Base-by-base conservation (phyloP, 2,329 filamentous ascomycete genomes). In the Hypoxylon sp. region DNA sequence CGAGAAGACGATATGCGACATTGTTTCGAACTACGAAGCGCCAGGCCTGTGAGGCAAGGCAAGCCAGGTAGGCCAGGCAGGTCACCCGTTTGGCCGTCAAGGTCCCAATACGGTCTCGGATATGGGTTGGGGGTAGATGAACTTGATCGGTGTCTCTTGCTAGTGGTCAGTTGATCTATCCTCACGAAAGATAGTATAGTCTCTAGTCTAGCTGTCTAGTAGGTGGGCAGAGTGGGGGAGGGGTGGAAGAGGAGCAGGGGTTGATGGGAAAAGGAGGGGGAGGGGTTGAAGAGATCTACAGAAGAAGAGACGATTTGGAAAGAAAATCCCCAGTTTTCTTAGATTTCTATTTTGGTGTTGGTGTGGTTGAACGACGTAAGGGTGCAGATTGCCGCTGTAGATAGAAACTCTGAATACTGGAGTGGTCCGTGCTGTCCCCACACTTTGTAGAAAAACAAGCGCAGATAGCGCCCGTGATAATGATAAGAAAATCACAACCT, bases 281-380 rank as follows among this genome's bases (percentile, higher is more conserved):
- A 62, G 63, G 63, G 63, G 57, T 62, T 58, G 32, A 61, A 47
- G 34, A 53, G 57, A 57, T 65, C 52, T 23, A 30, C 51, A 12
- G 25, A 37, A 58, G 16, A 50, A 58, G 21, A 21, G 50, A 41
- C 45, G 53, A 57, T 50, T 51, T 34, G 27, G 34, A 37, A 51
- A 41, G n/a, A 19, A 12, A 41, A 29, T 62, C 59, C 51, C 62
- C 62, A 54, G 32, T 60, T 59, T 59, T 29, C 51, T 50, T 46
- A 39, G 47, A 55, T 61, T 69, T 69, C 67, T 68, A 65, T 68
- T 70, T 70, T 68, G 45, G 67, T 57, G 47, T 47, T 68, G 61
- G 65, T 54, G 60, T 69, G 64, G 64, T 58, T 63, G 1, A 68
- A 70, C 65, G 61, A 70, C 67, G 67, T 70, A 70, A 70, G 62